Conservation (phyloP, 2,329 filamentous ascomycete genomes). For the Sporothrix euskadiensis region DNA sequence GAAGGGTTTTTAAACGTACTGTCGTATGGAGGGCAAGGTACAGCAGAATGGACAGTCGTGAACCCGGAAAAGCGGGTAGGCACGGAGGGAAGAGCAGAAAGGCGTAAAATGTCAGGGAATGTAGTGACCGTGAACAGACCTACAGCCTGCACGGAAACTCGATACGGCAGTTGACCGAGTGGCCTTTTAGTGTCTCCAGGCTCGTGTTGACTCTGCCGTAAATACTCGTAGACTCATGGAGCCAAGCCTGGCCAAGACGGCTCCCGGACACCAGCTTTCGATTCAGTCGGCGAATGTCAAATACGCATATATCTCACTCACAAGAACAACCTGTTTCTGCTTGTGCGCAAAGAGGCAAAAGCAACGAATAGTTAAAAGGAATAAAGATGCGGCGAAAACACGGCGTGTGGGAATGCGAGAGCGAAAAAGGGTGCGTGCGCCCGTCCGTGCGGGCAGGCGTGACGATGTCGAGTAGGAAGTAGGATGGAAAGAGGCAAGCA, state of each 20-base stretch:
- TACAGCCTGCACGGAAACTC: not conserved
- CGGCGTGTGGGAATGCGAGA: not conserved
- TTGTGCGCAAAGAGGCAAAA: constrained; percentile 11
- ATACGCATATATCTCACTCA: not conserved
- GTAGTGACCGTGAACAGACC: constrained; percentile 7
- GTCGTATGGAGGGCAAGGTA: too few species aligned
- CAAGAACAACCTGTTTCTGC: not conserved
- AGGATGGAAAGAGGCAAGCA: not conserved
- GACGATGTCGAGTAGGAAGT: not conserved
- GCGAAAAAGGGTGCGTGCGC: constrained; percentile 8
- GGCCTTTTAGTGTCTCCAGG: not conserved
- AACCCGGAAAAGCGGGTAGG: constrained; percentile 2
- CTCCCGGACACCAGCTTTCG: not conserved
- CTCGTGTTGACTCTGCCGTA: not conserved
- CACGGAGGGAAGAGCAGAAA: not conserved
- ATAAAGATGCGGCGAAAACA: not conserved
- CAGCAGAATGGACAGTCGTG: not conserved
- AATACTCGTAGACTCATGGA: not conserved
- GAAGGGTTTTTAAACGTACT: not conserved
- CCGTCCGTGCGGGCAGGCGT: constrained; percentile 17
- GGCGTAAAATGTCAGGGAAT: not conserved
- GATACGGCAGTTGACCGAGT: constrained; percentile 5
- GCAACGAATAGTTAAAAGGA: not conserved
- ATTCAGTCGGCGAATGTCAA: not conserved
- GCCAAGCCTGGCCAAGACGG: not conserved